Evolutionary conservation across 129 eudicot genomes (phyloP), one percentile per base, ranked within the genome.

Genomic region (Ambrosia artemisiifolia): DNA sequence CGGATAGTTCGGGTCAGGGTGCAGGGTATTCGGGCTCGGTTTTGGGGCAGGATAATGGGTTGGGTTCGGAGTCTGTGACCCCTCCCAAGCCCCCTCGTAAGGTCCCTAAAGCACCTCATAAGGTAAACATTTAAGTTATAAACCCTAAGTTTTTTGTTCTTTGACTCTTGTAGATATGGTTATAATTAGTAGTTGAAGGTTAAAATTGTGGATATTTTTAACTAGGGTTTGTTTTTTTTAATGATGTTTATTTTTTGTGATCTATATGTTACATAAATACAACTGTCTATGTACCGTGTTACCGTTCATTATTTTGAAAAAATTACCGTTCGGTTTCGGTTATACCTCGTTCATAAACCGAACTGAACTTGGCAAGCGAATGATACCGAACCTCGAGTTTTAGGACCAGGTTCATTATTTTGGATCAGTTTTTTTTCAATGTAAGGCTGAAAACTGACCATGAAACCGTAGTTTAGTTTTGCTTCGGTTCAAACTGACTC

Each of bases 31-130:
- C 97, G 12, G 83, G 88, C n/a, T 94, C 99, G 0, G 57, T 83
- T 57, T 78, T 93, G 86, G 87, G 96, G 32, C 90, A 88, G 38
- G 92, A 86, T 69, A 75, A 73, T 63, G 90, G 92, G 70, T 56
- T 53, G 56, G 44, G 82, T 12, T 67, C 48, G 14, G 97, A 88
- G 78, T 83, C 73, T 64, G 71, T 78, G 7, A 85, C 97, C 4
- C 96, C 99, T 0, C 93, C 96, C 3, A 94, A 94, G 74, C 93
- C 97, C 6, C 91, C 92, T 11, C 65, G 99, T 65, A 94, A 94
- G 80, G 97, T 94, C 53, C 97, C 99, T 42, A 94, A 90, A 85
- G 86, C 97, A 24, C 97, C 99, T n/a, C 97, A 94, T 63, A 94
- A 94, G 99, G 99, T 94, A 82, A 56, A 18, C 60, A 3, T n/a